Evolutionary conservation across 371 early-diverging fungal species (phyloP).

Genomic region (Mortierella sp.): DNA sequence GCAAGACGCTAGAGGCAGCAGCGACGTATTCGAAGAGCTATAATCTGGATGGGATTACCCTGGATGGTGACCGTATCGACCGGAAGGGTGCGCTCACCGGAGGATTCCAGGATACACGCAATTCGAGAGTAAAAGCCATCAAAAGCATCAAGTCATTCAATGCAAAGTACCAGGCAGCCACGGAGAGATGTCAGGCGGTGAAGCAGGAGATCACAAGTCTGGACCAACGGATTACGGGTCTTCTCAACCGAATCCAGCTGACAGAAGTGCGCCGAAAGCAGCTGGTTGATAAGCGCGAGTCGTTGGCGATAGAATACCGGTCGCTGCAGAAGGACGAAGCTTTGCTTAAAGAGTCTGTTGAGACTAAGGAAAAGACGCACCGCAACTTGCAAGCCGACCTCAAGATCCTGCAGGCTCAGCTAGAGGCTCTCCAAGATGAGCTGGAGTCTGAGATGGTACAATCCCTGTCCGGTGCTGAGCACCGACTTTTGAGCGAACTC

Average conservation of each 20-base stretch:
- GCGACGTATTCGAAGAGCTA: conserved; percentile 81
- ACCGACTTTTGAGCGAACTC: conserved; percentile 28
- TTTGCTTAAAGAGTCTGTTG: conserved; percentile 59
- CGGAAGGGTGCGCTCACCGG: conserved; percentile 95
- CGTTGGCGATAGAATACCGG: conserved; percentile 61
- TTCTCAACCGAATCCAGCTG: conserved; percentile 62
- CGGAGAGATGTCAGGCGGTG: conserved; percentile 56
- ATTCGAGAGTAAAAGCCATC: conserved; percentile 83
- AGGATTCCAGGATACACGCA: conserved; percentile 85
- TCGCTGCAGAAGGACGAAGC: conserved; percentile 66
- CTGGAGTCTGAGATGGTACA: conserved; percentile 42
- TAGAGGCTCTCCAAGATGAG: conserved; percentile 28
- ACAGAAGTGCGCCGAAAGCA: conserved; percentile 64
- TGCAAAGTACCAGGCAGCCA: conserved; percentile 61
- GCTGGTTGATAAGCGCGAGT: conserved; percentile 63
- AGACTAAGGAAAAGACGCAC: conserved; percentile 54
- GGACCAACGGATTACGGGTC: conserved; percentile 79
- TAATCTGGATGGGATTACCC: conserved; percentile 86
- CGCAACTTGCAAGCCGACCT: conserved; percentile 25
- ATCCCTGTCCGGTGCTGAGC: conserved; percentile 34
- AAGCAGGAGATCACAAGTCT: conserved; percentile 64
- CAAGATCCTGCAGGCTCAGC: conserved; percentile 28
- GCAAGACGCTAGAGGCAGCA: conserved; percentile 88
- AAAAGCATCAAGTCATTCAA: conserved; percentile 58
- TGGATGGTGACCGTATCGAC: conserved; percentile 95